phyloP scores from a whole-genome alignment of 2,329 filamentous ascomycete genomes.

The Cytospora paraplurivora region DNA sequence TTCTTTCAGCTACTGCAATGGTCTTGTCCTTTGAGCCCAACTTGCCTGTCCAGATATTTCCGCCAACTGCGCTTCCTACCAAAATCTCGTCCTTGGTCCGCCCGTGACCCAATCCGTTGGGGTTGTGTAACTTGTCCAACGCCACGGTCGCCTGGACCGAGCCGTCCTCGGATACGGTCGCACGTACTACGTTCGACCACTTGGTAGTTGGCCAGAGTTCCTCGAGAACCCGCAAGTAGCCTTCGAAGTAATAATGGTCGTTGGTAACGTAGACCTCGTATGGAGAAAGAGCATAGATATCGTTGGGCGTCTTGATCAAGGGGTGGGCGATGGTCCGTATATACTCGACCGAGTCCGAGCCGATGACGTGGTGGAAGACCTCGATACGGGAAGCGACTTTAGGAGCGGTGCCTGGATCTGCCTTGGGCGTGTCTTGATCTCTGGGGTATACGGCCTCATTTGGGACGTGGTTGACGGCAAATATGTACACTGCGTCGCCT shows the following conservation, averaged over 20 bases:
- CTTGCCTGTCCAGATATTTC: conserved; percentile 15
- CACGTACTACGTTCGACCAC: conserved; percentile 26
- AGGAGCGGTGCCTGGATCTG: conserved; percentile 10
- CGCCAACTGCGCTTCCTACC: conserved; percentile 18
- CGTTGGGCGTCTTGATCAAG: conserved; percentile 27
- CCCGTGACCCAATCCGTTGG: conserved; percentile 26
- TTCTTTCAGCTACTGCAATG: conserved; percentile 45
- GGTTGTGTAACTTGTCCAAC: conserved; percentile 21
- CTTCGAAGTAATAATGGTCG: conserved; percentile 26
- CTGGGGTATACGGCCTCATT: conserved; percentile 37
- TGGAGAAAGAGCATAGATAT: conserved; percentile 21
- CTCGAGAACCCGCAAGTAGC: conserved; percentile 17
- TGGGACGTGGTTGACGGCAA: conserved; percentile 61
- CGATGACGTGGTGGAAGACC: conserved; percentile 25
- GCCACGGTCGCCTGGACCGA: conserved; percentile 19
- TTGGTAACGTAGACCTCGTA: conserved; percentile 25
- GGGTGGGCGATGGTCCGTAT: conserved; percentile 26
- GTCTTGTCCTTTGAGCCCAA: conserved; percentile 24
- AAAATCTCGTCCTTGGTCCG: conserved; percentile 22
- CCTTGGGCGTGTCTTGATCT: conserved; percentile 9
- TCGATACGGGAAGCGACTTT: conserved; percentile 25
- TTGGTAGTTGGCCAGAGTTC: conserved; percentile 11
- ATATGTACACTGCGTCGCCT: conserved; percentile 56
- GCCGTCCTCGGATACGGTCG: conserved; percentile 8
- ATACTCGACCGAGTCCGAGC: conserved; percentile 16